phyloP scores from a whole-genome alignment of 2,329 filamentous ascomycete genomes.

The Chaetomium globosum region DNA sequence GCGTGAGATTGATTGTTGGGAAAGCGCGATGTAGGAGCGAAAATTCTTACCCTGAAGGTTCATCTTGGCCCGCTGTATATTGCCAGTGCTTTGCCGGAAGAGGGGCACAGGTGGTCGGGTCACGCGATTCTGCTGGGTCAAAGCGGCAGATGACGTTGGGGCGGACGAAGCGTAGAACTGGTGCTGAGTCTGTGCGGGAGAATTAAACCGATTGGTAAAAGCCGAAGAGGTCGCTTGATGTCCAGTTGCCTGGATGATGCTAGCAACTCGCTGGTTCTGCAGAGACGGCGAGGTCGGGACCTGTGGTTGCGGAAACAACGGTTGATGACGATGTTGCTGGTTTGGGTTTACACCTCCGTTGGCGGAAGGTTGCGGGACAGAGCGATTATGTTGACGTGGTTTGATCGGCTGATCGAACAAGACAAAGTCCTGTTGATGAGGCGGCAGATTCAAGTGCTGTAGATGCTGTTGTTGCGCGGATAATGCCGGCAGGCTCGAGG shows the following conservation, averaged over 20 bases:
- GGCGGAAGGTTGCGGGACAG: slow-evolving; percentile 45
- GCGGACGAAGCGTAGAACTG: slow-evolving; percentile 71
- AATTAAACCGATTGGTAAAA: slow-evolving; percentile 62
- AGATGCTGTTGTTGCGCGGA: slow-evolving; percentile 59
- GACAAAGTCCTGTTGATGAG: slow-evolving; percentile 73
- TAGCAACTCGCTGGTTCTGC: slow-evolving; percentile 62
- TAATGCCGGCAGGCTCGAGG: slow-evolving; percentile 64
- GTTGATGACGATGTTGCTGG: slow-evolving; percentile 51
- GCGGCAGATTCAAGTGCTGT: slow-evolving; percentile 48
- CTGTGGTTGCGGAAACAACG: slow-evolving; percentile 39
- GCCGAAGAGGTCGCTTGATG: slow-evolving; percentile 56
- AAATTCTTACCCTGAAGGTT: slow-evolving; percentile 57
- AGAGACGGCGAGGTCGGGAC: slow-evolving; percentile 49
- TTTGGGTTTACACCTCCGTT: slow-evolving; percentile 50
- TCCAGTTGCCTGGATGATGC: slow-evolving; percentile 62
- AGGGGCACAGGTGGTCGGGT: slow-evolving; percentile 71
- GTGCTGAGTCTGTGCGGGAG: slow-evolving; percentile 48
- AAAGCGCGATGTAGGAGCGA: slow-evolving; percentile 29
- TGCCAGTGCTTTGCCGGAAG: slow-evolving; percentile 65
- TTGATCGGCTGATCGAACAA: slow-evolving; percentile 65
- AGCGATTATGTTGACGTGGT: slow-evolving; percentile 49
- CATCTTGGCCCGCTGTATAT: slow-evolving; percentile 57
- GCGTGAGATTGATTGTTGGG: slow-evolving; percentile 40
- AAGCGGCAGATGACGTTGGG: slow-evolving; percentile 60
- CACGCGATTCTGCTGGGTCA: slow-evolving; percentile 57